Evolutionary conservation across 441 rosid species (phyloP).

Genomic region (Eutrema salsugineum): DNA sequence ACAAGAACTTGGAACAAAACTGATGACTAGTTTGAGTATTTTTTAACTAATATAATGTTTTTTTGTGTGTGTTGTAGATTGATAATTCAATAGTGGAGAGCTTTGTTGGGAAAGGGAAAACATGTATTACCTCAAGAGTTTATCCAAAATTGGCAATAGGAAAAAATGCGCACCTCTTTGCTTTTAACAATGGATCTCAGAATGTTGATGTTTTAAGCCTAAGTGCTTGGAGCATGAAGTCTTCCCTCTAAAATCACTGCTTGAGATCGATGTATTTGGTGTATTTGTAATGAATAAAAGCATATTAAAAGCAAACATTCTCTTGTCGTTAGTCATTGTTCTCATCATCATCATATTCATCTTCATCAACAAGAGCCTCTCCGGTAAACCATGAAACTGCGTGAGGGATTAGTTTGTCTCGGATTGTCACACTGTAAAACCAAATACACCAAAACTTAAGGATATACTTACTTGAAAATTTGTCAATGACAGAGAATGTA

Average conservation of each 20-base stretch:
- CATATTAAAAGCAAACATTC: neutral
- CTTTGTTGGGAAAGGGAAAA: slow-evolving; percentile 69
- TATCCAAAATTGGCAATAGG: slow-evolving; percentile 54
- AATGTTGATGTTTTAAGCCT: slow-evolving; percentile 38
- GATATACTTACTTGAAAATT: neutral
- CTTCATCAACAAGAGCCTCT: slow-evolving; percentile 33
- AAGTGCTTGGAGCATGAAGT: slow-evolving; percentile 71
- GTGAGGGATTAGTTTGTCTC: slow-evolving; percentile 31
- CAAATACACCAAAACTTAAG: neutral
- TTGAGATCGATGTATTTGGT: neutral
- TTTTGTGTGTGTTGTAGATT: slow-evolving; percentile 34
- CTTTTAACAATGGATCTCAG: slow-evolving; percentile 59
- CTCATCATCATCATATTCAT: slow-evolving; percentile 12
- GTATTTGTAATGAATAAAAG: slow-evolving; percentile 10
- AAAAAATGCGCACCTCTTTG: slow-evolving; percentile 40
- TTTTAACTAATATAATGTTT: neutral
- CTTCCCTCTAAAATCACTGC: slow-evolving; percentile 12
- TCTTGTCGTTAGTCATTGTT: slow-evolving; percentile 4
- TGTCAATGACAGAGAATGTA: neutral
- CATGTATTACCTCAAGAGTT: slow-evolving; percentile 67
- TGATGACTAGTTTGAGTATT: neutral
- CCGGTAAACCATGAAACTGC: slow-evolving; percentile 40
- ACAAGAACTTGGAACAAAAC: neutral
- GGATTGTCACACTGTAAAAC: slow-evolving; percentile 27
- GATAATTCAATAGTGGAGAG: slow-evolving; percentile 81